phyloP scores from a whole-genome alignment of 805 yeast species.

The Saccharomycopsis babjevae region DNA sequence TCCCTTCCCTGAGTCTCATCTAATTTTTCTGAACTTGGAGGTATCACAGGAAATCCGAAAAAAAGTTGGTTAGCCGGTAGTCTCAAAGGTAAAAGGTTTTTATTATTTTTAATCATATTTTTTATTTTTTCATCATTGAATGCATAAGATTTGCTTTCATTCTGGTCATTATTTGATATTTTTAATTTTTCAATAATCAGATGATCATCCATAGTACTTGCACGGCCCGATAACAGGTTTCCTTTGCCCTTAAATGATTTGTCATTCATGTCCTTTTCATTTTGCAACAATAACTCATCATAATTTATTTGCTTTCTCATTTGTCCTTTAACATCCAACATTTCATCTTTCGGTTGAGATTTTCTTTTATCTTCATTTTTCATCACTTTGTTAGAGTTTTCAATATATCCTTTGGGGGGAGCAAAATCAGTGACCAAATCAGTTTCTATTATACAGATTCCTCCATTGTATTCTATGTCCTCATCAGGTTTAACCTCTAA shows the following conservation, averaged over 20 bases:
- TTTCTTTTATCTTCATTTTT: constrained; percentile 23
- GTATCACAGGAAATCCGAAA: constrained; percentile 75
- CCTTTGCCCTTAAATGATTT: constrained; percentile 51
- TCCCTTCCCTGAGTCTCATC: constrained; percentile 21
- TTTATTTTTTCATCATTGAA: constrained; percentile 2
- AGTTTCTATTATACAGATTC: constrained; percentile 93
- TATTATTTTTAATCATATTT: constrained; percentile 2
- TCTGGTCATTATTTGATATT: background rate
- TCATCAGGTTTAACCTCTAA: constrained; percentile 79
- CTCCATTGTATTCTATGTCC: constrained; percentile 28
- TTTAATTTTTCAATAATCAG: background rate
- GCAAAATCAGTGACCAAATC: constrained; percentile 97
- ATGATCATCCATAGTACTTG: constrained; percentile 21
- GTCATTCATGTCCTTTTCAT: constrained; percentile 9
- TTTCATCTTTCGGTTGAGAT: constrained; percentile 18
- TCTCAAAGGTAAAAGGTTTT: constrained; percentile 49
- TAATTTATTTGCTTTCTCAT: constrained; percentile 37
- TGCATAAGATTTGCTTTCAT: background rate
- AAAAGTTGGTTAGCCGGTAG: constrained; percentile 82
- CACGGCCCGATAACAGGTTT: constrained; percentile 57
- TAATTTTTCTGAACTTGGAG: constrained; percentile 28
- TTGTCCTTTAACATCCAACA: constrained; percentile 40
- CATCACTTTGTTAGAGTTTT: constrained; percentile 53
- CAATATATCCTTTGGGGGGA: constrained; percentile 97
- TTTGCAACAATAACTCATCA: constrained; percentile 14